Evolutionary conservation across 2,329 filamentous ascomycete species (phyloP), one percentile per base, ranked within the genome.

Genomic region (Cladosporium sp.): DNA sequence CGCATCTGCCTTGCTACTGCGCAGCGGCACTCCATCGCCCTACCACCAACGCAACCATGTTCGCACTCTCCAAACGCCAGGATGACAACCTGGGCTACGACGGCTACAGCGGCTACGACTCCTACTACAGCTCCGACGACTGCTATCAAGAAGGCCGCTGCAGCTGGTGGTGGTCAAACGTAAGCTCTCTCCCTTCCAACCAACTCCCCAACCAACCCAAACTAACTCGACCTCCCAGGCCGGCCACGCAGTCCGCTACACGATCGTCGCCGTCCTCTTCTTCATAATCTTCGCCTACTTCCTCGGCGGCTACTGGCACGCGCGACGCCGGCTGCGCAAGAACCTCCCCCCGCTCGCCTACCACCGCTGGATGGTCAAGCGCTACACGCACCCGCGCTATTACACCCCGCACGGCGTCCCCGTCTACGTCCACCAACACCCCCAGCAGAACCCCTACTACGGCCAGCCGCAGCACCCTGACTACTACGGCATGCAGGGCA

Each of bases 221-320:
- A 14, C 46, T 49, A 32, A 49, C 40, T 9, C 32, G 8, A 16
- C 18, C 13, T 37, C n/a, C n/a, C 55, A 86, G 82, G 78, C 76
- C 34, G 84, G 82, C 53, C 70, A 78, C 52, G 83, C 84, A 54
- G 74, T 89, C 62, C 87, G 88, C 69, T 92, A 86, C 81, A 76
- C 78, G 43, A 71, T 92, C 55, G 81, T 91, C 63, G 78, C 80
- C 55, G 71, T 74, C 56, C 66, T 92, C 58, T 73, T 87, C 61
- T 54, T 77, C 52, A 52, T 82, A 55, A 70, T 88, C 62, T 66
- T 81, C 49, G 61, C 76, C 40, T 89, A 83, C 75, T 74, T 90
- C 62, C 59, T 87, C 50, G 75, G 81, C 54, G 86, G 86, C 56
- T 86, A 86, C 67, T 70, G 80, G 43, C 88, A 92, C 69, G 88